Evolutionary conservation across 2,329 filamentous ascomycete species (phyloP).

Genomic region (Aspergillus neoniger): DNA sequence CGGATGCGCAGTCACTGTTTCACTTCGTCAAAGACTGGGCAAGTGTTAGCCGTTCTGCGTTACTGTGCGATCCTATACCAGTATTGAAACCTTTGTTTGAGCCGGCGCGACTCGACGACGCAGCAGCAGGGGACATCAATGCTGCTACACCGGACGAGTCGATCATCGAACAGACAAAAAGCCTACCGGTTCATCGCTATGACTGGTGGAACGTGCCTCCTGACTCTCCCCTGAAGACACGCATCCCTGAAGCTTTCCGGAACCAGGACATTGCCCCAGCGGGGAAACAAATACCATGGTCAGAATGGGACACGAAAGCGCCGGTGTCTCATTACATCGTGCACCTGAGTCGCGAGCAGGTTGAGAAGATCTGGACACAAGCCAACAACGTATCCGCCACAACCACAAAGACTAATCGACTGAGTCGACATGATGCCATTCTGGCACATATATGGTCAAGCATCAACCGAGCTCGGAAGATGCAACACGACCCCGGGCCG

Average conservation of each 20-base stretch:
- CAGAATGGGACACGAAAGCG: constrained; percentile 43
- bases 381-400: constrained; percentile 9
- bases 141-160: constrained; percentile 25
- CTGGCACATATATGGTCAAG: constrained; percentile 51
- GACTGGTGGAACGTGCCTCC: constrained; percentile 47
- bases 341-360: constrained; percentile 41
- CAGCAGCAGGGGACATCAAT: constrained; percentile 29
- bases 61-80: background rate
- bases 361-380: constrained; percentile 37
- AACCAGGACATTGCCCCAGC: constrained; percentile 32
- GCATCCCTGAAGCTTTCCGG: constrained; percentile 15
- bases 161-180: constrained; percentile 25
- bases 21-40: constrained; percentile 50
- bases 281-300: constrained; percentile 42
- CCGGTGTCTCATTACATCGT: constrained; percentile 38
- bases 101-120: constrained; percentile 42
- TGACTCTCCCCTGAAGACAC: constrained; percentile 11
- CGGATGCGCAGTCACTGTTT: constrained; percentile 49
- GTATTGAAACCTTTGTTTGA: constrained; percentile 40
- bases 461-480: constrained; percentile 46
- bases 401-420: background rate
- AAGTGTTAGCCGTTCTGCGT: constrained; percentile 25
- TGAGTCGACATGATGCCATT: constrained; percentile 50
- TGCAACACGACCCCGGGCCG: constrained; percentile 24
- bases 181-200: constrained; percentile 50